phyloP scores from a whole-genome alignment of 257 asterid species.

The Rubia yunnanensis region DNA sequence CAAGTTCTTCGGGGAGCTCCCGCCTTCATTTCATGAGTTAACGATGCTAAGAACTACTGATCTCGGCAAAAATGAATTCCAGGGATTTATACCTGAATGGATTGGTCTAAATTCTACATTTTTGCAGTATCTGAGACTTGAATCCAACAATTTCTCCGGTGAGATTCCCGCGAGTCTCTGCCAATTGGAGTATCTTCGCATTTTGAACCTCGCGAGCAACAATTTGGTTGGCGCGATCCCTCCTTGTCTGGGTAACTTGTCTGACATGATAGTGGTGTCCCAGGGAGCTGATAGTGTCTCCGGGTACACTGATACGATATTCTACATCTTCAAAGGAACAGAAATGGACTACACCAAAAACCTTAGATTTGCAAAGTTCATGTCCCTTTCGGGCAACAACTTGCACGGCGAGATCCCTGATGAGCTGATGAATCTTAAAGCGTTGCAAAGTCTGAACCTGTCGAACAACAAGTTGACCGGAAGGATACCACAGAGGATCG shows the following conservation, averaged over 20 bases:
- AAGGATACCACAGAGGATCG: conserved; percentile 19
- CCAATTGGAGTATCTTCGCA: neutral
- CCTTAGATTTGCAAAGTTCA: neutral
- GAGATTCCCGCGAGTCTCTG: neutral
- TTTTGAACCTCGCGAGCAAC: neutral
- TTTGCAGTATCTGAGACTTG: conserved; percentile 14
- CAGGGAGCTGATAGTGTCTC: neutral
- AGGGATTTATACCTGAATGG: conserved; percentile 18
- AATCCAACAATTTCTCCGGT: conserved; percentile 14
- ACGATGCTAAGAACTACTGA: neutral
- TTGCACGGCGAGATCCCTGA: conserved; percentile 6
- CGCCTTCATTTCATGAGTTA: neutral
- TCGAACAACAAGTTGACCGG: conserved; percentile 16
- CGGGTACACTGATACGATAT: neutral
- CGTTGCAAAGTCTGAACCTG: conserved; percentile 13
- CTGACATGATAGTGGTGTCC: neutral
- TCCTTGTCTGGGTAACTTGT: neutral
- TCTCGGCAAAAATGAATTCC: neutral
- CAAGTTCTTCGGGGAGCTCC: conserved; percentile 1
- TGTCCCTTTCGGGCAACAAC: conserved; percentile 3
- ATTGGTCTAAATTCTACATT: conserved; percentile 4
- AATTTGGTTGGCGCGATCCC: neutral
- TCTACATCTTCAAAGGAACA: neutral
- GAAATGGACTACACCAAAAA: neutral
- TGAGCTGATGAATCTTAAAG: conserved; percentile 6